A percentile compares a stretch with the other conserved stretches of the same genome.
Conservation (phyloP, 1,139 yeast genomes). For the Hyphopichia burtonii region DNA sequence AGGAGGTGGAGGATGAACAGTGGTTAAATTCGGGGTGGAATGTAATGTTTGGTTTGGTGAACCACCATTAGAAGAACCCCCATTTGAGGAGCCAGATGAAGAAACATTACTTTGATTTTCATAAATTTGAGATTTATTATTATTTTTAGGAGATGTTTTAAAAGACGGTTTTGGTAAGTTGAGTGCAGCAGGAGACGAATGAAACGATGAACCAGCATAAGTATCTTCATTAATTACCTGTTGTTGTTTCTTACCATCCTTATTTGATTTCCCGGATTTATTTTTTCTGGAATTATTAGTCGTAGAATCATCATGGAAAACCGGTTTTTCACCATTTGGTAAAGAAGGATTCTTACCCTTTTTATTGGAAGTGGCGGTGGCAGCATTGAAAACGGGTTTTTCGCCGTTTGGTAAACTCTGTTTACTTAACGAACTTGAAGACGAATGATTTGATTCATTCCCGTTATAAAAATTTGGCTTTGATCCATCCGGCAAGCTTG, state of each 20-base stretch:
- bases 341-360: slow-evolving; percentile 9
- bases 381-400: slow-evolving; percentile 28
- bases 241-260: slow-evolving; percentile 9
- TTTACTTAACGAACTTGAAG: slow-evolving; percentile 2
- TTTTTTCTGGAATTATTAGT: not conserved
- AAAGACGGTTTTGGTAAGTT: slow-evolving; percentile 58
- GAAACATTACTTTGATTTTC: not conserved
- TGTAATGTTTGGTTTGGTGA: slow-evolving; percentile 7
- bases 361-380: slow-evolving; percentile 1
- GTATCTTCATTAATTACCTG: slow-evolving; percentile 23
- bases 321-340: slow-evolving; percentile 21
- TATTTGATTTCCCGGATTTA: slow-evolving; percentile 3
- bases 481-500: slow-evolving; percentile 13
- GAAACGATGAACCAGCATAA: slow-evolving; percentile 60
- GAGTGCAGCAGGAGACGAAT: slow-evolving; percentile 57
- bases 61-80: slow-evolving; percentile 7
- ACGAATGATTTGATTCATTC: slow-evolving; percentile 1
- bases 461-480: slow-evolving; percentile 15
- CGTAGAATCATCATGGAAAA: slow-evolving; percentile 9
- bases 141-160: slow-evolving; percentile 29
- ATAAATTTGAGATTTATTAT: slow-evolving; percentile 7
- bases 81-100: slow-evolving; percentile 6
- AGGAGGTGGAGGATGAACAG: slow-evolving; percentile 7
- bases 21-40: not conserved
- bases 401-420: slow-evolving; percentile 31